phyloP scores from a whole-genome alignment of 2,329 filamentous ascomycete species.

The Purpureocillium lavendulum region DNA sequence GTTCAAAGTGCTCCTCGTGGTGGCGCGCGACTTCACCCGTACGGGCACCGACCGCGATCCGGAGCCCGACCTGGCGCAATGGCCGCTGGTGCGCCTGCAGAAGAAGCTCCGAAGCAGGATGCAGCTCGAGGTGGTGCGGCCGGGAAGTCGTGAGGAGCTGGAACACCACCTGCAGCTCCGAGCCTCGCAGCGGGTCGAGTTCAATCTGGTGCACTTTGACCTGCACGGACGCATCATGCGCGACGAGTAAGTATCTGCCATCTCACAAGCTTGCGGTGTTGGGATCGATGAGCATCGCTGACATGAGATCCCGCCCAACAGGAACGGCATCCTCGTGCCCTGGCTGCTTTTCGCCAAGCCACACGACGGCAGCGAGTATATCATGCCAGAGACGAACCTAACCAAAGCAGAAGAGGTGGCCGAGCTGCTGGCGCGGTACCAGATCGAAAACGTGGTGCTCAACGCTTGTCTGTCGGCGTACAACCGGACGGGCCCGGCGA shows the following conservation, averaged over 20 bases:
- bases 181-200: conserved; percentile 12
- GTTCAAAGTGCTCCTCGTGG: conserved; percentile 17
- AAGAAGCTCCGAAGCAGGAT: conserved; percentile 16
- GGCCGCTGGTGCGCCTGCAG: conserved; percentile 18
- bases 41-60: conserved; percentile 16
- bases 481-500: conserved; percentile 13
- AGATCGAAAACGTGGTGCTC: conserved; percentile 18
- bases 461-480: conserved; percentile 20
- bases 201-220: conserved; percentile 19
- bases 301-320: conserved; percentile 1
- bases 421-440: conserved; percentile 12
- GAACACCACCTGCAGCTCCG: conserved; percentile 12
- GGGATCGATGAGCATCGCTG: too few relatives aligned
- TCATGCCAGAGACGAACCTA: conserved; percentile 14
- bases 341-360: conserved; percentile 17
- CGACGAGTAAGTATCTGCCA: conserved; percentile 13
- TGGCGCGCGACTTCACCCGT: conserved; percentile 16
- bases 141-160: conserved; percentile 16
- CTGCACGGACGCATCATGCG: conserved; percentile 16
- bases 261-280: too few relatives aligned
- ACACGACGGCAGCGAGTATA: conserved; percentile 7
- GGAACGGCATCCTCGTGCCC: conserved; percentile 12
- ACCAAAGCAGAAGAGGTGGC: conserved; percentile 14
- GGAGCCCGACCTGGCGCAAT: conserved; percentile 20
- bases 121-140: conserved; percentile 15